Base-by-base conservation (phyloP, 768 basidiomycete genomes). In the Lentinula guzmanii region DNA sequence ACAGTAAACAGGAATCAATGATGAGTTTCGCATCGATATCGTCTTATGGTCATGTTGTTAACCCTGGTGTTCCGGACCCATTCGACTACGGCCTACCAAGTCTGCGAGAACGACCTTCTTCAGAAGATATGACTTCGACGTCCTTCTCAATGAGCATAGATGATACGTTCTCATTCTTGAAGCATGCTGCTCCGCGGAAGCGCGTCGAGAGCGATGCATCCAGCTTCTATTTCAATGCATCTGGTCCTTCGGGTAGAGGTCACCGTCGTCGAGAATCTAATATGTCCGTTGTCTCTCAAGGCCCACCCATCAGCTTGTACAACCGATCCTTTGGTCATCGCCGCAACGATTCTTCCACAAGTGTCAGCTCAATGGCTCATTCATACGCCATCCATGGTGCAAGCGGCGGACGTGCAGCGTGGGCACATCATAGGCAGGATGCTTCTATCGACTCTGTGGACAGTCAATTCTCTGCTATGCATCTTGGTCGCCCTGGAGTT, bases 21-120 rank as follows among this genome's bases (percentile, higher is more conserved):
- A 82, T 86, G 71, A 91, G 88, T 67, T 86, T 93, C 55, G 87
- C 88, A 0, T 91, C 90, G 0, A 82, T 92, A 4, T 92, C 91
- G 0, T 91, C 90, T 0, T 91, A 89, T 62, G 90, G 91, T 3
- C 77, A 77, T 2, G 83, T 89, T 39, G 74, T 89, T 62, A 81
- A 88, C 60, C 70, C 78, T 16, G 91, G 91, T 16, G 70, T 79
- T 1, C 69, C 65, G 2, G 91, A 93, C 70, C 91, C 91, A 0
- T 93, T 93, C 70, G 89, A 88, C 45, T 92, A 86, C 62, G 87
- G 77, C 1, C 66, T 84, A 13, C 79, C 82, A 21, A 83, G 82
- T 58, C 69, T 83, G 31, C 74, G 69, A 16, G 82, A 84, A 62
- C 71, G 85, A 6, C 86, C 86, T 0, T 78, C 79, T 0, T 86